A percentile compares a stretch with the other conserved stretches of the same genome.
Evolutionary conservation across 1,139 yeast genomes (phyloP).

Genomic region (Yamadazyma diddensiae): DNA sequence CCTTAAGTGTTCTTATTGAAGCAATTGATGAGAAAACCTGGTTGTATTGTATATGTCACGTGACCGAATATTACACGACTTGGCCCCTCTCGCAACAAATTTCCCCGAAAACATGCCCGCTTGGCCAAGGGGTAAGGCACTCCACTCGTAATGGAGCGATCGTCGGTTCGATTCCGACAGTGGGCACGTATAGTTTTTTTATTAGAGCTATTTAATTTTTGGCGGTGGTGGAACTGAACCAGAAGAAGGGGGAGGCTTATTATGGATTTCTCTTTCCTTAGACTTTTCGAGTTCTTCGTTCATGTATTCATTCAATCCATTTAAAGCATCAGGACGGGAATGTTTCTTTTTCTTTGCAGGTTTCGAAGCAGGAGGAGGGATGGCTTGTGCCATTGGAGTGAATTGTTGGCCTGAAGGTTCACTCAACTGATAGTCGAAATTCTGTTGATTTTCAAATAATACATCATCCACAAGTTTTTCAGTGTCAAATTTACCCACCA

Average conservation of each 20-base stretch:
- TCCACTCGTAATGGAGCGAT: constrained; percentile 57
- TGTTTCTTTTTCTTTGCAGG: constrained; percentile 29
- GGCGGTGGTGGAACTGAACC: constrained; percentile 25
- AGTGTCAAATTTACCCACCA: constrained; percentile 46
- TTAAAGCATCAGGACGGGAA: constrained; percentile 20
- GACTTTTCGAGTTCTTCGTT: constrained; percentile 46
- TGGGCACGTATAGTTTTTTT: constrained; percentile 32
- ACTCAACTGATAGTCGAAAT: constrained; percentile 14
- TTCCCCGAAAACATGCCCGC: constrained; percentile 29
- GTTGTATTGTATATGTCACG: no score
- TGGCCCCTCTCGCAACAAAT: no score
- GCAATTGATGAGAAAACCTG: no score
- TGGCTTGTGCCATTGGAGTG: constrained; percentile 15
- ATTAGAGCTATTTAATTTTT: constrained; percentile 1
- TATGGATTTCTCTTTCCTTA: constrained; percentile 30
- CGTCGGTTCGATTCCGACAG: constrained; percentile 57
- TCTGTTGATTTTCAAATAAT: constrained; percentile 30
- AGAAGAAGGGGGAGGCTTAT: constrained; percentile 5
- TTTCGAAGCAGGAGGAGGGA: constrained; percentile 14
- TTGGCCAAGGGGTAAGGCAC: constrained; percentile 59
- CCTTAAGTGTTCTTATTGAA: no score
- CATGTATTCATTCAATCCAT: constrained; percentile 40
- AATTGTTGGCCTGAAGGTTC: constrained; percentile 11
- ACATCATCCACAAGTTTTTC: constrained; percentile 35
- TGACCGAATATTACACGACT: no score